phyloP scores from a whole-genome alignment of 495 filamentous ascomycete genomes.

The Tricharina praecox region DNA sequence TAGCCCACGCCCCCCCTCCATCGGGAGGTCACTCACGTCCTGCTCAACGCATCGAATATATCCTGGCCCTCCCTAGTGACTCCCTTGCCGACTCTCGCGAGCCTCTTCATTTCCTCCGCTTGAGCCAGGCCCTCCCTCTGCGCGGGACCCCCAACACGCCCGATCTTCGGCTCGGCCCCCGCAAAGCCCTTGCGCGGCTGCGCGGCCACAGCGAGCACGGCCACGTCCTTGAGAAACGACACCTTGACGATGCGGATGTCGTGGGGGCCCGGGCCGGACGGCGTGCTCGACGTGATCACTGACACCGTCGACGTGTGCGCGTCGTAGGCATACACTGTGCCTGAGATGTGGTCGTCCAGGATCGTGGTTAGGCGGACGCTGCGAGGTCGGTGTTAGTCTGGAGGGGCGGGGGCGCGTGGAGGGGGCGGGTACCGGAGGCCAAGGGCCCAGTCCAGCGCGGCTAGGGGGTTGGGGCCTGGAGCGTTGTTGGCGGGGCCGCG shows the following conservation, averaged over 20 bases:
- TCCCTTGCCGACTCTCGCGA: constrained; percentile 40
- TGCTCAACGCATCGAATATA: constrained; percentile 47
- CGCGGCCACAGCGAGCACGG: constrained; percentile 32
- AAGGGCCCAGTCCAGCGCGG: constrained; percentile 24
- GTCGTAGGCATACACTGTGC: constrained; percentile 49
- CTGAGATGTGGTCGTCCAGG: constrained; percentile 39
- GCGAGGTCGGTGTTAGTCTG: constrained; percentile 3
- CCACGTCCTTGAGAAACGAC: constrained; percentile 44
- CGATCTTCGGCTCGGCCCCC: constrained; percentile 30
- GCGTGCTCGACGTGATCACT: constrained; percentile 33
- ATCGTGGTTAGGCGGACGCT: constrained; percentile 48
- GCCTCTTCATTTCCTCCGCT: constrained; percentile 36
- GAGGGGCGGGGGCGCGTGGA: constrained; percentile 2
- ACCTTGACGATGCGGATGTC: constrained; percentile 50
- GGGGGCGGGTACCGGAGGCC: constrained; percentile 17
- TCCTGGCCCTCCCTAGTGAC: constrained; percentile 52
- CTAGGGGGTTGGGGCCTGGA: background rate
- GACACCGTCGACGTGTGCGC: constrained; percentile 49
- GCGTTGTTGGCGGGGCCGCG: background rate
- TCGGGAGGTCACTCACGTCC: constrained; percentile 28
- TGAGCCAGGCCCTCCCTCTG: constrained; percentile 39
- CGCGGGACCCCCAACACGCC: constrained; percentile 36
- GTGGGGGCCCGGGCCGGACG: constrained; percentile 25
- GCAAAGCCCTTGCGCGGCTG: constrained; percentile 29
- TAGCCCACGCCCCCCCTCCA: background rate